phyloP scores from a whole-genome alignment of 1,284 basidiomycete species.

The Microbotryum lychnidis-dioicae region DNA sequence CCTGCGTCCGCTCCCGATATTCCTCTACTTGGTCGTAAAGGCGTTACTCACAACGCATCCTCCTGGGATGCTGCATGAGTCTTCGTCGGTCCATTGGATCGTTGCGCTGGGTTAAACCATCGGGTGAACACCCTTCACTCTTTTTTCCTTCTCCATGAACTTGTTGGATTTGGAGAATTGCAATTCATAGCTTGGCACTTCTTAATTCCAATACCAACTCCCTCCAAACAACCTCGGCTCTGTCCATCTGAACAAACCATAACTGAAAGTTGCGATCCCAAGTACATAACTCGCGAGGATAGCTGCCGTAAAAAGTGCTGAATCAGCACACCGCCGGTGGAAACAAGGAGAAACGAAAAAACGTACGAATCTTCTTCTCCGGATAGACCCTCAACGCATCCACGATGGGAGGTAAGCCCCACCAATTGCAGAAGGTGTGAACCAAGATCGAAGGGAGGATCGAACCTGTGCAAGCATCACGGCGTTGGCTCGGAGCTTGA shows the following conservation, averaged over 20 bases:
- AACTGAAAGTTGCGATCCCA: conserved; percentile 48
- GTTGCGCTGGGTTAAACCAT: too few species aligned
- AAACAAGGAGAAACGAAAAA: conserved; percentile 17
- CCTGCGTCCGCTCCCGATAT: too few species aligned
- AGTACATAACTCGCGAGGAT: conserved; percentile 47
- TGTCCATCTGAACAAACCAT: conserved; percentile 31
- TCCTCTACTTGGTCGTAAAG: too few species aligned
- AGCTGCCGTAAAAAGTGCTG: conserved; percentile 35
- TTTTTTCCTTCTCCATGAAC: too few species aligned
- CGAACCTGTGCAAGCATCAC: conserved; percentile 32
- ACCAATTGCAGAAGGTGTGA: conserved; percentile 86
- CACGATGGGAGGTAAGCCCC: conserved; percentile 67
- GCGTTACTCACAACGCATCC: too few species aligned
- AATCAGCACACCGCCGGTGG: background rate
- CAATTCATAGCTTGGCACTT: background rate
- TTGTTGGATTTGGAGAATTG: too few species aligned
- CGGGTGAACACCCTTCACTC: too few species aligned
- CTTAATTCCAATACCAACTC: conserved; percentile 23
- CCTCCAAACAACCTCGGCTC: conserved; percentile 28
- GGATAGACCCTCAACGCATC: conserved; percentile 43
- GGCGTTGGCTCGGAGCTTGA: background rate
- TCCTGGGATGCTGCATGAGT: too few species aligned
- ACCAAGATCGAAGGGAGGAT: conserved; percentile 54
- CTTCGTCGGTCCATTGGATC: too few species aligned
- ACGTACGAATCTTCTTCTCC: conserved; percentile 43